These are phyloP conservation scores for Boletus tylopilopsis DNA, from an alignment of 768 basidiomycete species.

Conservation along the genomic window DNA sequence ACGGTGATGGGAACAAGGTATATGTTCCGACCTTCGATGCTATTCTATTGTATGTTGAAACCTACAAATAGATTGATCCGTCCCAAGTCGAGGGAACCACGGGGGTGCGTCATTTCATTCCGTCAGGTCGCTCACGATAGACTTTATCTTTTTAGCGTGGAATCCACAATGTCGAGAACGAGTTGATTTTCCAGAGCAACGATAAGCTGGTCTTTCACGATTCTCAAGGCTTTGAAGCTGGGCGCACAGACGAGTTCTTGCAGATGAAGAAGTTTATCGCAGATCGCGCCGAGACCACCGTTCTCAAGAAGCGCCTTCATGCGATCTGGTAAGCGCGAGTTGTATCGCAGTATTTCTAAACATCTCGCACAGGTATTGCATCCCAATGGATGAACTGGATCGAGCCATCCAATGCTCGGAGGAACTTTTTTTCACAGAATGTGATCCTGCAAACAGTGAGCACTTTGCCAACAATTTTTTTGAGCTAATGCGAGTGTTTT, in stretches of 20 bases:
- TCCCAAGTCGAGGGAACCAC: not conserved
- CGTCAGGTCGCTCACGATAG: too few species aligned
- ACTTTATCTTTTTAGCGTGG: not conserved
- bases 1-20: constrained; percentile 1
- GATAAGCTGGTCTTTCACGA: constrained; percentile 1
- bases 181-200: constrained; percentile 5
- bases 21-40: rapidly evolving
- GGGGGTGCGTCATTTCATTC: not conserved
- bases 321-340: not conserved
- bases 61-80: not conserved
- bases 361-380: constrained; percentile 1
- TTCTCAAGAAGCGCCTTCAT: constrained; percentile 6
- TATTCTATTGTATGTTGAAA: not conserved
- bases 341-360: too few species aligned
- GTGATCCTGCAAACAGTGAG: not conserved
- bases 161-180: not conserved
- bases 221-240: constrained; percentile 4
- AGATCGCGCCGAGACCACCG: not conserved
- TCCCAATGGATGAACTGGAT: constrained; percentile 4
- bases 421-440: constrained; percentile 2
- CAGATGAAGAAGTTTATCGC: constrained; percentile 3
- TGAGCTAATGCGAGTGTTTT: not conserved
- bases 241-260: constrained; percentile 1
- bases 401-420: not conserved
- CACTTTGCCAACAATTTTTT: rapidly evolving